phyloP scores from a whole-genome alignment of 2,329 filamentous ascomycete genomes.

The Cucurbitaria berberidis region DNA sequence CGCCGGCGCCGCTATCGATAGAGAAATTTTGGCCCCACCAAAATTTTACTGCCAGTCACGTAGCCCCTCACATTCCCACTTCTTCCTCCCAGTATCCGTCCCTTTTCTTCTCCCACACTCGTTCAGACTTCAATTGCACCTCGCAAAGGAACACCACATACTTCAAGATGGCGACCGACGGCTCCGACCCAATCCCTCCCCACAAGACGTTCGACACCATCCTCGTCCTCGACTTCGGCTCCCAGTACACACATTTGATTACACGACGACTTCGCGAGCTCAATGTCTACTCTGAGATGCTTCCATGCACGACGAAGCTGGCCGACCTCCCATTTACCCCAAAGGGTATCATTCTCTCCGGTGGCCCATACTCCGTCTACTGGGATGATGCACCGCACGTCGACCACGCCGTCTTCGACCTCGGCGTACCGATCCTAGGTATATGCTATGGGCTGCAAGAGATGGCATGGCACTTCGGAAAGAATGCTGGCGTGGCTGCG shows the following conservation, averaged over 20 bases:
- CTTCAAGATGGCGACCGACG: constrained; percentile 48
- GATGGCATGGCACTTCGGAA: constrained; percentile 72
- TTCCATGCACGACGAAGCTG: constrained; percentile 84
- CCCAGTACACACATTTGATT: constrained; percentile 77
- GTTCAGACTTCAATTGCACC: constrained; percentile 17
- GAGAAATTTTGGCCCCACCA: constrained; percentile 23
- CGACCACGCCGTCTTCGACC: constrained; percentile 80
- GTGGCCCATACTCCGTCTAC: constrained; percentile 80
- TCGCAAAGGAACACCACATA: constrained; percentile 1
- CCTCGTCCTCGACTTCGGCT: constrained; percentile 74
- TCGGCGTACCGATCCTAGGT: constrained; percentile 66
- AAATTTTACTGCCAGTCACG: constrained; percentile 30
- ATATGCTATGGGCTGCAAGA: constrained; percentile 74
- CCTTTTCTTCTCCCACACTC: constrained; percentile 11
- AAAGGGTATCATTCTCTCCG: constrained; percentile 80
- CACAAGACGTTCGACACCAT: constrained; percentile 69
- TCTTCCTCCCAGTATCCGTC: constrained; percentile 9
- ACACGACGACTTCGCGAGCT: constrained; percentile 76
- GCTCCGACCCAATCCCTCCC: constrained; percentile 52
- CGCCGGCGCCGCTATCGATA: constrained; percentile 15
- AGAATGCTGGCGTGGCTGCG: constrained; percentile 66
- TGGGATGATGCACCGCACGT: constrained; percentile 77
- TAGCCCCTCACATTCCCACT: constrained; percentile 13
- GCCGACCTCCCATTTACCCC: constrained; percentile 78
- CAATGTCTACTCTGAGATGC: constrained; percentile 85